Evolutionary conservation across 305 asterid species (phyloP).

Genomic region (Withania somnifera): DNA sequence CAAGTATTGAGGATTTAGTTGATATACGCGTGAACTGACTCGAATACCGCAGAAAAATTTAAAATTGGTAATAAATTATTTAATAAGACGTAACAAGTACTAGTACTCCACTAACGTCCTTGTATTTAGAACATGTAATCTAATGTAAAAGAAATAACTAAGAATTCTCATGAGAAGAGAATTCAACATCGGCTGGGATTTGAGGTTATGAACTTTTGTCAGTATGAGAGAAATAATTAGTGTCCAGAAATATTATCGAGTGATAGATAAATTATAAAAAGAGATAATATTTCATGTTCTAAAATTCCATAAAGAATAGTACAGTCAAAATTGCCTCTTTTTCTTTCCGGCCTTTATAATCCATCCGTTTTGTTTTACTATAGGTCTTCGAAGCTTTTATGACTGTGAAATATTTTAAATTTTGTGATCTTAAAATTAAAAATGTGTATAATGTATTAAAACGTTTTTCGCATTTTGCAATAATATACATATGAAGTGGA

Average conservation of each 20-base stretch:
- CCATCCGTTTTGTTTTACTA: background rate
- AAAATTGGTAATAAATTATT: background rate
- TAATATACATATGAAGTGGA: background rate
- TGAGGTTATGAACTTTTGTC: background rate
- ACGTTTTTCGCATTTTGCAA: background rate
- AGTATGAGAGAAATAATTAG: background rate
- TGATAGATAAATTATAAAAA: background rate
- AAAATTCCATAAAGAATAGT: background rate
- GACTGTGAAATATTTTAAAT: background rate
- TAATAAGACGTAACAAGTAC: too few relatives aligned
- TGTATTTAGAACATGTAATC: too few relatives aligned
- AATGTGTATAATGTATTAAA: background rate
- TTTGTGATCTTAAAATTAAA: background rate
- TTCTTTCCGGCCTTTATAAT: background rate
- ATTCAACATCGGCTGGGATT: background rate
- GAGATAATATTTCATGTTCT: background rate
- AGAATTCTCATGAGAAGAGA: background rate
- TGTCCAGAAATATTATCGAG: background rate
- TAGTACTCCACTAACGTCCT: too few relatives aligned
- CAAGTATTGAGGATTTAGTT: too few relatives aligned
- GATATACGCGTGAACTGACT: too few relatives aligned
- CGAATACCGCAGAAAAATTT: too few relatives aligned
- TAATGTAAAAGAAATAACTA: too few relatives aligned
- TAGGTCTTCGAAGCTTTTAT: too few relatives aligned
- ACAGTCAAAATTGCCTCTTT: background rate